Percentiles rank a stretch among this genome's conserved stretches.
phyloP scores from a whole-genome alignment of 2,329 filamentous ascomycete species.

The Trichoderma sp. region DNA sequence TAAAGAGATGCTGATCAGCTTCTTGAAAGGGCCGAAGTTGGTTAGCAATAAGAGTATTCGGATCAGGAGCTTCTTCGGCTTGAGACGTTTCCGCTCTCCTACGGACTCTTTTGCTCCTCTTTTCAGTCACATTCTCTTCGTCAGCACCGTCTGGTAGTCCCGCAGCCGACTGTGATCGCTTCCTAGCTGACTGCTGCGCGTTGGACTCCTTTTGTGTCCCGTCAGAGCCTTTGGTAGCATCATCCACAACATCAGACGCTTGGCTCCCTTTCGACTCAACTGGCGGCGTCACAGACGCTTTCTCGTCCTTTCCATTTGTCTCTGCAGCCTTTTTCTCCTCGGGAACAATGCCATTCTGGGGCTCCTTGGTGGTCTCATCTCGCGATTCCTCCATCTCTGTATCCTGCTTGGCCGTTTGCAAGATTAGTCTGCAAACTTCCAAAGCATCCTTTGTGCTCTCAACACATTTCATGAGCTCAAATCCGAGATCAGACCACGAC shows the following conservation, averaged over 20 bases:
- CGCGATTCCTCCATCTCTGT: conserved; percentile 28
- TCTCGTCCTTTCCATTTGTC: conserved; percentile 16
- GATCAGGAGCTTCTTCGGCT: conserved; percentile 54
- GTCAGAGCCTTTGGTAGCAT: conserved; percentile 33
- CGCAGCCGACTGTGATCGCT: conserved; percentile 63
- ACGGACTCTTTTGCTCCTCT: conserved; percentile 66
- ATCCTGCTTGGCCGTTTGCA: conserved; percentile 31
- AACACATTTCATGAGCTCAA: conserved; percentile 36
- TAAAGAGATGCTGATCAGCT: conserved; percentile 57
- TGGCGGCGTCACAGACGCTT: neutral
- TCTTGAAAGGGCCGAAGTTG: conserved; percentile 60
- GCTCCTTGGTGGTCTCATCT: conserved; percentile 23
- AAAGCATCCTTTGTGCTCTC: conserved; percentile 34
- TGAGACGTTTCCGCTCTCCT: conserved; percentile 53
- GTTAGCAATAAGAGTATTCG: conserved; percentile 52
- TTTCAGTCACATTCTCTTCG: conserved; percentile 59
- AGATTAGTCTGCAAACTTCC: conserved; percentile 33
- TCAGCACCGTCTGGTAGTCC: conserved; percentile 58
- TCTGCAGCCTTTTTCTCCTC: neutral
- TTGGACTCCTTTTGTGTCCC: conserved; percentile 39
- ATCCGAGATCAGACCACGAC: conserved; percentile 40
- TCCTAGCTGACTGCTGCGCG: conserved; percentile 50
- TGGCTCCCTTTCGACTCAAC: conserved; percentile 29
- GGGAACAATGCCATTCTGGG: conserved; percentile 1
- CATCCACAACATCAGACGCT: conserved; percentile 27